Conservation (phyloP, 2,329 filamentous ascomycete genomes). For the Aureobasidium mangrovei region DNA sequence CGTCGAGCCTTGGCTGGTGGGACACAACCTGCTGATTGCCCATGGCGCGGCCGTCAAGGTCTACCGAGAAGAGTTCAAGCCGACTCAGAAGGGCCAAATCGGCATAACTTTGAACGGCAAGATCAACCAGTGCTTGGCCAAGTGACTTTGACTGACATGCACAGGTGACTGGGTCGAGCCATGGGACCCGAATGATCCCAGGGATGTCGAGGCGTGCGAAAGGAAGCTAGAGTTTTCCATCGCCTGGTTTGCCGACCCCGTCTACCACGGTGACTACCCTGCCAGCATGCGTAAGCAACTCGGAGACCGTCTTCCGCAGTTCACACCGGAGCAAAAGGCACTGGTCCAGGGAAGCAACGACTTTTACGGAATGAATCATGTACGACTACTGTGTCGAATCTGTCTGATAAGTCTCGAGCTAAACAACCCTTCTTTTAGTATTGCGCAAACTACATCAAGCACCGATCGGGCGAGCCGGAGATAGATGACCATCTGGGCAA, state of each 20-base stretch:
- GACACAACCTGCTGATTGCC: slow-evolving; percentile 70
- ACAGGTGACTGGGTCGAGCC: slow-evolving; percentile 65
- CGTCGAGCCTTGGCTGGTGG: slow-evolving; percentile 73
- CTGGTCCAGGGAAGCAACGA: slow-evolving; percentile 26
- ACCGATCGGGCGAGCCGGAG: slow-evolving; percentile 53
- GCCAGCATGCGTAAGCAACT: slow-evolving; percentile 30
- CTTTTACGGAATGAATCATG: slow-evolving; percentile 37
- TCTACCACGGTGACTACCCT: slow-evolving; percentile 62
- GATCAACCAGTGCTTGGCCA: slow-evolving; percentile 14
- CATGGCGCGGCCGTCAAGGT: slow-evolving; percentile 74
- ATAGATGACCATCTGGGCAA: slow-evolving; percentile 66
- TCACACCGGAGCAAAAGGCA: slow-evolving; percentile 26
- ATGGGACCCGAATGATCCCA: slow-evolving; percentile 68
- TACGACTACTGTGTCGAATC: slow-evolving; percentile 61
- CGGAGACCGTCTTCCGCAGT: slow-evolving; percentile 25
- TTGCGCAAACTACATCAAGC: slow-evolving; percentile 77
- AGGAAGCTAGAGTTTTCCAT: slow-evolving; percentile 83
- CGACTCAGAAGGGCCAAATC: slow-evolving; percentile 63
- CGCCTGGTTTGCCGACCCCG: slow-evolving; percentile 79
- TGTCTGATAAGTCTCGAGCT: slow-evolving; percentile 71
- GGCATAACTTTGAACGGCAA: slow-evolving; percentile 78
- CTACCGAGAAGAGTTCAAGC: slow-evolving; percentile 76
- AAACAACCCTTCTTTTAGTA: slow-evolving; percentile 58
- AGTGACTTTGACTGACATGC: slow-evolving; percentile 13
- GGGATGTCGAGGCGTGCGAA: slow-evolving; percentile 65